phyloP scores from a whole-genome alignment of 2,329 filamentous ascomycete species.

The Sphaceloma murrayae region DNA sequence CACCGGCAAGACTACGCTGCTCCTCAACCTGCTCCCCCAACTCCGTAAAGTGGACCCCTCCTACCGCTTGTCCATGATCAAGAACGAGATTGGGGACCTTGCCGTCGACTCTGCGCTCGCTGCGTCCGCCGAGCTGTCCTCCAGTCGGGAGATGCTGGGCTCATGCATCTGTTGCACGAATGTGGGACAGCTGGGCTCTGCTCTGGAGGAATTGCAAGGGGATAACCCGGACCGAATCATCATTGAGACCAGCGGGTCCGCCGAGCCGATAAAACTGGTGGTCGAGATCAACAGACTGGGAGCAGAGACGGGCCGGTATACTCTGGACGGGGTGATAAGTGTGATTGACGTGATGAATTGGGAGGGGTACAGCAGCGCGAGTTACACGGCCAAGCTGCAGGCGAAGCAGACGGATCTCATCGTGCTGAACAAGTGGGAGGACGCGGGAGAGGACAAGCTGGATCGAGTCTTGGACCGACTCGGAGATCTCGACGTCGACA shows the following conservation, averaged over 20 bases:
- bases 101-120: slow-evolving; percentile 90
- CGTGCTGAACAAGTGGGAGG: slow-evolving; percentile 89
- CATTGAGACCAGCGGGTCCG: slow-evolving; percentile 83
- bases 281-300: slow-evolving; percentile 79
- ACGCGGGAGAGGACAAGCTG: slow-evolving; percentile 59
- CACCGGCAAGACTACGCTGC: slow-evolving; percentile 90
- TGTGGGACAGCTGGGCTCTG: slow-evolving; percentile 77
- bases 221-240: slow-evolving; percentile 71
- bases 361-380: slow-evolving; percentile 84
- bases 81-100: slow-evolving; percentile 96
- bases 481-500: slow-evolving; percentile 70
- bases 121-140: slow-evolving; percentile 68
- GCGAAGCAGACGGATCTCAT: slow-evolving; percentile 83
- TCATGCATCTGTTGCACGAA: slow-evolving; percentile 99
- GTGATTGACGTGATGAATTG: slow-evolving; percentile 95
- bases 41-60: slow-evolving; percentile 74
- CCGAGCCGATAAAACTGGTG: slow-evolving; percentile 72
- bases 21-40: slow-evolving; percentile 88
- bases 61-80: slow-evolving; percentile 88
- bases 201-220: slow-evolving; percentile 62
- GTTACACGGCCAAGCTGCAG: slow-evolving; percentile 79
- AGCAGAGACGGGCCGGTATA: slow-evolving; percentile 58
- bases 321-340: slow-evolving; percentile 76
- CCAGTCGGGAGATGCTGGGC: slow-evolving; percentile 86
- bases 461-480: slow-evolving; percentile 71